Evolutionary conservation across 176 grass and related monocot species (phyloP).

Genomic region (Neostapfia colusana): DNA sequence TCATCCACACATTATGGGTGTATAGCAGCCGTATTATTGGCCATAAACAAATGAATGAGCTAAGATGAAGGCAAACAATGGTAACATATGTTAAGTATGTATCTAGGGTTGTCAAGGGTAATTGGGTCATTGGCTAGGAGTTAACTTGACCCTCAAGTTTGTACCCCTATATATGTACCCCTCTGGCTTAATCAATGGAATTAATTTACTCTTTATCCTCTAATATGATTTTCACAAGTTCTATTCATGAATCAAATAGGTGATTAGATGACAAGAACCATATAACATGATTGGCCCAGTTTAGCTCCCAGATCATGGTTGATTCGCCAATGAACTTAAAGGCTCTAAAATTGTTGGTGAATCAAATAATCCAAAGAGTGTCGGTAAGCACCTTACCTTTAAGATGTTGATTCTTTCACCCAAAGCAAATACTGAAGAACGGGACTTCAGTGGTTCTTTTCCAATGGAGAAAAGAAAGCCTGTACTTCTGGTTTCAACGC

Average conservation of each 20-base stretch:
- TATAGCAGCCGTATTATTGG: not conserved
- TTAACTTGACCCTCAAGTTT: no score
- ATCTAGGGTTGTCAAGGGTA: no score
- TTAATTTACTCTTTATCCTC: no score
- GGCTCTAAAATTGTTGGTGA: not conserved
- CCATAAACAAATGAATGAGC: conserved; percentile 10
- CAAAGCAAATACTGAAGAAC: conserved; percentile 95
- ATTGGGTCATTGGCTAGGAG: no score
- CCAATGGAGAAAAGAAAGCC: conserved; percentile 87
- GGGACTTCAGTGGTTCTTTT: conserved; percentile 86
- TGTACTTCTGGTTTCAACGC: conserved; percentile 89
- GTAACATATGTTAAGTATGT: no score
- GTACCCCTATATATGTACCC: no score
- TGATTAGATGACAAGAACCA: not conserved
- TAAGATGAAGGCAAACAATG: not conserved
- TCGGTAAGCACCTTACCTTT: conserved; percentile 56
- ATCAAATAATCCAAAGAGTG: conserved; percentile 1
- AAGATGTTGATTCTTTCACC: conserved; percentile 95
- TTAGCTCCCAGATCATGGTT: conserved; percentile 8
- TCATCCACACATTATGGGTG: not conserved
- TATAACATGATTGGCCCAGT: not conserved
- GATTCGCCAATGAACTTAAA: not conserved
- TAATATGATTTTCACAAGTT: not conserved
- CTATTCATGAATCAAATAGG: conserved; percentile 1
- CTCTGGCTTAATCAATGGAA: no score